Evolutionary conservation across 768 basidiomycete species (phyloP), one percentile per base, ranked within the genome.

Genomic region (Termitomyces sp.): DNA sequence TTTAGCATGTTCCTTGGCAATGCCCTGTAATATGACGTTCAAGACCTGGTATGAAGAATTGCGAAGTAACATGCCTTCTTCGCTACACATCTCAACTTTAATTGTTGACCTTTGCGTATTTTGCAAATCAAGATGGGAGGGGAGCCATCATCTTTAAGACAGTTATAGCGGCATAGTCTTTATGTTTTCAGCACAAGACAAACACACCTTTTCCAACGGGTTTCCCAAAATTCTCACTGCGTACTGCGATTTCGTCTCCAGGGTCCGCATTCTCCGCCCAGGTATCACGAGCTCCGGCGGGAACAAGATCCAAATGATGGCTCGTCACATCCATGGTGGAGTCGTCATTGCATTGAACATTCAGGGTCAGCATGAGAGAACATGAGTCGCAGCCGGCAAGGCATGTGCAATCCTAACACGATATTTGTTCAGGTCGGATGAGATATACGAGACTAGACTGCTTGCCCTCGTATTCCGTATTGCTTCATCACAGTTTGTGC

Each of bases 1-100:
- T 75, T 99, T 99, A 13, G 97, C 95, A 69, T 99, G 97, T 70
- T 97, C 94, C 78, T 98, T 98, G 4, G 96, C 94, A 60, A 97
- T 88, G 44, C 96, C 96, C 96, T 98, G 67, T 20, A 49, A 62
- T 30, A 54, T 46, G 46, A 36, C 58, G 22, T 33, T 57, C 55
- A 46, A 57, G 56, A 31, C 37, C 9, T 37, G 27, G 33, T 30
- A 16, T 24, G 27, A 27, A 50, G 36, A 18, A 18, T 39, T 51
- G 39, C 45, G 57, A 27, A 5, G 12, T 44, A 11, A 62, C 76
- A n/a, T 55, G 92, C 95, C 85, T 97, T 98, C 74, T 95, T 94
- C 5, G 95, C 97, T 48, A 88, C 84, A 69, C 96, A 98, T 44
- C 81, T 80, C 58, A 95, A 66, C 67, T 83, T 88, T 30, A 99